Percentiles rank a stretch among this genome's conserved stretches.
phyloP scores from a whole-genome alignment of 805 yeast genomes.

The Wickerhamiella dianesei region DNA sequence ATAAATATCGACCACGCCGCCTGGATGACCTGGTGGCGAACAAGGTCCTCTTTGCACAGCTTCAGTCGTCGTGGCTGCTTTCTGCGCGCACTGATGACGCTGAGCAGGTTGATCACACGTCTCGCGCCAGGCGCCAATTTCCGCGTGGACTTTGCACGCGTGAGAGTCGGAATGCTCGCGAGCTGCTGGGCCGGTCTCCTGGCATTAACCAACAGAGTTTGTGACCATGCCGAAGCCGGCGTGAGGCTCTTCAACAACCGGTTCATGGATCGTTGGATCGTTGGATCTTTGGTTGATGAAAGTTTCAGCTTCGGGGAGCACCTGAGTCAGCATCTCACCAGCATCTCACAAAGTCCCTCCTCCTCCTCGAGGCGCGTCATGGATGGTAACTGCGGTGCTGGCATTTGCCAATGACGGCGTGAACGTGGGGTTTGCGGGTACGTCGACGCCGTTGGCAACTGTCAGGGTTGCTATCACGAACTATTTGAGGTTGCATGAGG shows the following conservation, averaged over 20 bases:
- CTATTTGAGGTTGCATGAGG: conserved; percentile 4
- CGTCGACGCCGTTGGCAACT: conserved; percentile 4
- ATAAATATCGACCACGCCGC: conserved; percentile 67
- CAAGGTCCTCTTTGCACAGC: conserved; percentile 62
- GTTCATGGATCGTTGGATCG: neutral
- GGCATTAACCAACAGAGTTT: neutral
- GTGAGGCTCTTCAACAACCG: conserved; percentile 5
- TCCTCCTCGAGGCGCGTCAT: neutral
- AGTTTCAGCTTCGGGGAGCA: neutral
- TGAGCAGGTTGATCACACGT: conserved; percentile 44
- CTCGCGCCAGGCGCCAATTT: conserved; percentile 35
- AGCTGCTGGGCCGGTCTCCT: conserved; percentile 4
- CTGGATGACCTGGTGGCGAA: conserved; percentile 70
- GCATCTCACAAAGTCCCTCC: neutral
- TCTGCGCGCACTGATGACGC: conserved; percentile 74
- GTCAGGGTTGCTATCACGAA: neutral
- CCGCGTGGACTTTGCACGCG: conserved; percentile 36
- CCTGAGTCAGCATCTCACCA: neutral
- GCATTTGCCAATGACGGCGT: conserved; percentile 6
- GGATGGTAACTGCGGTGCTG: conserved; percentile 13
- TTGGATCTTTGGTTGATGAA: neutral
- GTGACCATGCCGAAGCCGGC: neutral
- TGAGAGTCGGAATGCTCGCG: conserved; percentile 5
- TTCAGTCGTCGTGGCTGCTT: conserved; percentile 76
- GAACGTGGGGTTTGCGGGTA: conserved; percentile 11